Evolutionary conservation across 371 early-diverging fungal species (phyloP), one percentile per base, ranked within the genome.

Genomic region (Cokeromyces recurvatus): DNA sequence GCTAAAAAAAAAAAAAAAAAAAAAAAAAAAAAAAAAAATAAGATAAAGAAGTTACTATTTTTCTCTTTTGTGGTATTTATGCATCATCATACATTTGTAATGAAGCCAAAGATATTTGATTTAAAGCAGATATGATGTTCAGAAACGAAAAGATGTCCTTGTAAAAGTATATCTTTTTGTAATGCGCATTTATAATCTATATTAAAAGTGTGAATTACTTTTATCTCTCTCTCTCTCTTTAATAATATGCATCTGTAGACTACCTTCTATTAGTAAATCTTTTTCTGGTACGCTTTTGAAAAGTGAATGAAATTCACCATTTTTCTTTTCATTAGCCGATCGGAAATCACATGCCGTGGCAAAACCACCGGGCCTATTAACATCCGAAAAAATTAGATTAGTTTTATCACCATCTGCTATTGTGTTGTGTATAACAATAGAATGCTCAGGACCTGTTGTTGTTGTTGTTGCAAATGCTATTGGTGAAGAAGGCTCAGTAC

Each of bases 101-200:
- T 85, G 86, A 92, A 95, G 19, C 97, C 95, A 68, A 96, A 89
- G 51, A 96, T 94, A 59, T 92, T 95, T 47, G 95, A 87, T 58
- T 95, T 85, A 55, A 97, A 97, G 67, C 94, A 92, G 10, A 95
- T 69, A 43, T 89, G 81, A 62, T 87, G 81, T 43, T 89, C 89
- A 19, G 94, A 90, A 46, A 95, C 58, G 62, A 87, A 96, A 39
- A 95, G 55, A 21, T 91, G 82, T 2, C 97, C 97, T 51, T 96
- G 97, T 7, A 95, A 77, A 6, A 90, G 66, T 29, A 97, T 92
- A 37, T 96, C 97, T 38, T 89, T 90, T 59, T 94, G 94, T 27
- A 95, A 75, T 12, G 95, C 95, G 52, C 94, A 92, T 0, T 85
- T 84, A 55, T 89, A 95, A 66, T 89, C 94, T 87, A 62, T 14